A percentile compares a stretch with the other conserved stretches of the same genome.
Evolutionary conservation across 2,329 filamentous ascomycete species (phyloP).

Genomic region (Fusarium poae): DNA sequence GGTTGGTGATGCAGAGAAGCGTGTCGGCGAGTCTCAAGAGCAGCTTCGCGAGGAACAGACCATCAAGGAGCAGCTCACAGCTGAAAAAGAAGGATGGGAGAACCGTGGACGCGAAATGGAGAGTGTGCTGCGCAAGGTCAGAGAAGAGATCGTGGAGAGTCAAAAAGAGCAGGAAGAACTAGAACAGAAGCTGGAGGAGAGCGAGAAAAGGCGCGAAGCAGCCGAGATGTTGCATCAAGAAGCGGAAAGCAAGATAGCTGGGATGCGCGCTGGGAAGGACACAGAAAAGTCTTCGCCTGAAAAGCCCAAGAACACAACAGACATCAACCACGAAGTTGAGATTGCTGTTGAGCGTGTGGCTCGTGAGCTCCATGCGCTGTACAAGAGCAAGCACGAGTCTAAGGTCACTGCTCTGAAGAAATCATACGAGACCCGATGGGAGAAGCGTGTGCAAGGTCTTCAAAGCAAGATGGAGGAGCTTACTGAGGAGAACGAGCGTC

Average conservation of each 20-base stretch:
- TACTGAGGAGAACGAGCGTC: conserved; percentile 78
- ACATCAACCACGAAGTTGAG: conserved; percentile 76
- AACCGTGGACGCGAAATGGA: conserved; percentile 89
- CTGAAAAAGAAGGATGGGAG: conserved; percentile 87
- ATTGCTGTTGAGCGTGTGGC: conserved; percentile 90
- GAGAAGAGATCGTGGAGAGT: conserved; percentile 81
- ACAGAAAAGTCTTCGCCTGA: conserved; percentile 56
- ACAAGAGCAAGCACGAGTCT: conserved; percentile 97
- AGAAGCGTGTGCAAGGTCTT: conserved; percentile 86
- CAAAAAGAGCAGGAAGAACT: conserved; percentile 87
- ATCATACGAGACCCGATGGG: conserved; percentile 87
- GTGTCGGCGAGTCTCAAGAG: conserved; percentile 88
- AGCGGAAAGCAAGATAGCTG: conserved; percentile 80
- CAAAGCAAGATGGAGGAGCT: conserved; percentile 78
- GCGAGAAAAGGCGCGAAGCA: conserved; percentile 78
- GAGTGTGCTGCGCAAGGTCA: conserved; percentile 80
- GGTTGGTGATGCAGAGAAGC: conserved; percentile 89
- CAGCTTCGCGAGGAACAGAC: conserved; percentile 82
- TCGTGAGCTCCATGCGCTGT: conserved; percentile 90
- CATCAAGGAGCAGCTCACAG: conserved; percentile 76
- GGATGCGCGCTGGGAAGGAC: conserved; percentile 74
- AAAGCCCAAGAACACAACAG: conserved; percentile 53
- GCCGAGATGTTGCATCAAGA: conserved; percentile 82
- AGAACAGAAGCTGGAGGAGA: conserved; percentile 79
- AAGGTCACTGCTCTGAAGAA: conserved; percentile 93